phyloP scores from a whole-genome alignment of 2,329 filamentous ascomycete species.

The Botryotinia convoluta region DNA sequence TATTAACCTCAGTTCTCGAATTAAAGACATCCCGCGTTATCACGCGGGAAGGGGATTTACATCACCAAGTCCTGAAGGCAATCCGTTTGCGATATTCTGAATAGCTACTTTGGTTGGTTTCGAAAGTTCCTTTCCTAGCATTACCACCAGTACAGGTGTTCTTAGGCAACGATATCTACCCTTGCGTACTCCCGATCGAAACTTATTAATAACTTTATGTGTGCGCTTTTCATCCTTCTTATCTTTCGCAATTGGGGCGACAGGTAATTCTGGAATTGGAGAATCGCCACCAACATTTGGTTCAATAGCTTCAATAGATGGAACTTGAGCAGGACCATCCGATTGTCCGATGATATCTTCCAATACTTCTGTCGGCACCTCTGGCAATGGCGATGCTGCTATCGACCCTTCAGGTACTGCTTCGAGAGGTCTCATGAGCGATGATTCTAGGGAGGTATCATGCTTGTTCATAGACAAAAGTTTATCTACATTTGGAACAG shows the following conservation, averaged over 20 bases:
- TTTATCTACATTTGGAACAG: not conserved
- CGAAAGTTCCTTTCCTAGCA: constrained; percentile 24
- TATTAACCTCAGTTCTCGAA: constrained; percentile 8
- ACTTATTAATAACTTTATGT: constrained; percentile 12
- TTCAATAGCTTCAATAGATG: not conserved
- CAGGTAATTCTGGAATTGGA: not conserved
- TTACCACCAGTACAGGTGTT: constrained; percentile 21
- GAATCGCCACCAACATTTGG: constrained; percentile 7
- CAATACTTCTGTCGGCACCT: not conserved
- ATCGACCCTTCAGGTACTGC: not conserved
- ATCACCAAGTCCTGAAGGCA: constrained; percentile 12
- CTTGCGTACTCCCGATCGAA: constrained; percentile 16
- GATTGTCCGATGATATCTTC: constrained; percentile 12
- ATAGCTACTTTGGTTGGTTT: constrained; percentile 21
- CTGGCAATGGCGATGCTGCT: not conserved
- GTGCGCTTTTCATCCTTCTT: constrained; percentile 10
- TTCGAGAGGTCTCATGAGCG: not conserved
- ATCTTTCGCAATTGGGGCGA: not conserved
- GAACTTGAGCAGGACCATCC: constrained; percentile 1
- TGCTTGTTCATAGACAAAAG: constrained; percentile 11
- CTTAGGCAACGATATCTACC: constrained; percentile 19
- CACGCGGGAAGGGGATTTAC: constrained; percentile 6
- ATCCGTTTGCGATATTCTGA: constrained; percentile 13
- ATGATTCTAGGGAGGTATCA: constrained; percentile 1
- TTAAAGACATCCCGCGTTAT: constrained; percentile 10